These are phyloP conservation scores for Taiozyma sp. DNA, from an alignment of 1,139 yeast species.

Conservation along the genomic window DNA sequence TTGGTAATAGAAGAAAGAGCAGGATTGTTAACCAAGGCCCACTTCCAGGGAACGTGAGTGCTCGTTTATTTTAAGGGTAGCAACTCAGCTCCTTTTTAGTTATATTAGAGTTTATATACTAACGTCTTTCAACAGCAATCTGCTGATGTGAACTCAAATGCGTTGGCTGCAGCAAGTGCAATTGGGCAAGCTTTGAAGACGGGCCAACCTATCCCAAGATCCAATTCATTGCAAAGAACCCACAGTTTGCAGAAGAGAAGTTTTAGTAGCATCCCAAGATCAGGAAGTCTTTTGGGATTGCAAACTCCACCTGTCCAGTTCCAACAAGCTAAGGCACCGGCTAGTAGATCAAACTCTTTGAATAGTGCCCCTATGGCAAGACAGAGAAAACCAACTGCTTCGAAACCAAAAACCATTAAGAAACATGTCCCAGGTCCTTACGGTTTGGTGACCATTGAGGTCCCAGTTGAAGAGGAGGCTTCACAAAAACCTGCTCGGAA, in stretches of 20 bases:
- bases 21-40: neutral
- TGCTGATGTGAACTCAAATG: slow-evolving; percentile 30
- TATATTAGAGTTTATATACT: slow-evolving; percentile 2
- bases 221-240: slow-evolving; percentile 22
- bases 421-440: slow-evolving; percentile 44
- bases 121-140: slow-evolving; percentile 17
- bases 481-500: slow-evolving; percentile 1
- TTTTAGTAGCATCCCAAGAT: slow-evolving; percentile 9
- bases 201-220: slow-evolving; percentile 26
- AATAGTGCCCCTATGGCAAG: slow-evolving; percentile 5
- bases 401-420: slow-evolving; percentile 30
- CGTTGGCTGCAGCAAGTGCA: slow-evolving; percentile 42
- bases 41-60: neutral
- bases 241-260: slow-evolving; percentile 21
- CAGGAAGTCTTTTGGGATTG: slow-evolving; percentile 18
- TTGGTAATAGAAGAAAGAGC: neutral
- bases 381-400: slow-evolving; percentile 8
- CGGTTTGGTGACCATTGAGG: slow-evolving; percentile 42
- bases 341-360: slow-evolving; percentile 16
- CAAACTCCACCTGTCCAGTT: slow-evolving; percentile 17
- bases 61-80: neutral
- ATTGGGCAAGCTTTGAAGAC: slow-evolving; percentile 31
- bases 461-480: slow-evolving; percentile 31
- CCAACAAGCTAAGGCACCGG: slow-evolving; percentile 7
- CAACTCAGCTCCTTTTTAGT: neutral